Percentiles rank a stretch among this genome's conserved stretches.
These are phyloP conservation scores for Colletotrichum sp. DNA, from an alignment of 2,329 filamentous ascomycete genomes.

Conservation along the genomic window DNA sequence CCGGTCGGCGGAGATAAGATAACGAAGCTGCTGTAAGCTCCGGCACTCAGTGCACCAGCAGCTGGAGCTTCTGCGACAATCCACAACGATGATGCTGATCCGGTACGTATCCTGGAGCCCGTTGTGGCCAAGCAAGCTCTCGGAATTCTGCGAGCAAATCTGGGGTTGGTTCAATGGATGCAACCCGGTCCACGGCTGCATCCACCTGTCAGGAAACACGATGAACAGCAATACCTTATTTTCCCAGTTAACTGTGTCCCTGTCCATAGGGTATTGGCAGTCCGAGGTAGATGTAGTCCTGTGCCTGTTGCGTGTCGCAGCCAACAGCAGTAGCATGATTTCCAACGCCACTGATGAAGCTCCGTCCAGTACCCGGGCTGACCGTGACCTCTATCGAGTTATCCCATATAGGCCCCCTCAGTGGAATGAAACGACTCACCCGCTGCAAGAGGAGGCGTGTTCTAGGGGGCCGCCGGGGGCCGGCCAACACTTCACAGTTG, in stretches of 20 bases:
- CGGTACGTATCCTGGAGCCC: background rate
- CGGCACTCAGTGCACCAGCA: background rate
- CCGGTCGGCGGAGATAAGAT: conserved; percentile 22
- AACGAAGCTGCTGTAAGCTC: conserved; percentile 12
- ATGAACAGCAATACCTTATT: background rate
- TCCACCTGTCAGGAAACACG: background rate
- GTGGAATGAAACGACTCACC: background rate
- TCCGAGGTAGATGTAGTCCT: background rate
- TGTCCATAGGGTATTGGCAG: background rate
- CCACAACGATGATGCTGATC: background rate
- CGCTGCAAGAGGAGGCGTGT: background rate
- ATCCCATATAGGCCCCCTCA: background rate
- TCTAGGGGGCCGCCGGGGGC: background rate
- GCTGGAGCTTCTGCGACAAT: background rate
- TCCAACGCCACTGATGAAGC: background rate
- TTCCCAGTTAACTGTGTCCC: background rate
- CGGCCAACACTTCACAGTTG: background rate
- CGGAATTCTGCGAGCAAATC: background rate
- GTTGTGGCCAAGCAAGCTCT: background rate
- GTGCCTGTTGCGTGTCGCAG: background rate
- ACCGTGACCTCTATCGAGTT: conserved; percentile 9
- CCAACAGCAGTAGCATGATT: background rate
- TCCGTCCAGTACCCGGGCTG: background rate
- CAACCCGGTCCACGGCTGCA: background rate
- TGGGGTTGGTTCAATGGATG: conserved; percentile 6